phyloP scores from a whole-genome alignment of 305 asterid genomes.

The Striga hermonthica region DNA sequence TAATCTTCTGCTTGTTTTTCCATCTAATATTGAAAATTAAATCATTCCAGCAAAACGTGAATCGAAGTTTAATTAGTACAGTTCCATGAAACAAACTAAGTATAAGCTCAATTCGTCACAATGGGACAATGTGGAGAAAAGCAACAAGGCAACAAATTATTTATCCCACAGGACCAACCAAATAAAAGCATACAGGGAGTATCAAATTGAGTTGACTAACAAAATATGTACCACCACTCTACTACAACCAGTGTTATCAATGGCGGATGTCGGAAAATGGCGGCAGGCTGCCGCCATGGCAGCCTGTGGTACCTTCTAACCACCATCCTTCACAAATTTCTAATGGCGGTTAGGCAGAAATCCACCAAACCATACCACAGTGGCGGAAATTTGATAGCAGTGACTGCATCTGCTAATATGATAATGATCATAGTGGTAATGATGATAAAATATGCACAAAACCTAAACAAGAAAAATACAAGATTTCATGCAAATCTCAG shows the following conservation, averaged over 20 bases:
- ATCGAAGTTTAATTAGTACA: slow-evolving; percentile 20
- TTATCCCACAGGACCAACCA: slow-evolving; percentile 26
- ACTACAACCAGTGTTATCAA: too few species aligned
- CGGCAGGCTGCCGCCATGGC: too few species aligned
- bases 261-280: too few species aligned
- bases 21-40: slow-evolving; percentile 48
- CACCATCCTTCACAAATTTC: too few species aligned
- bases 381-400: too few species aligned
- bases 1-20: slow-evolving; percentile 57
- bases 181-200: slow-evolving; percentile 19
- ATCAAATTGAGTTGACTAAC: slow-evolving; percentile 11
- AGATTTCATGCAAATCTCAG: slow-evolving; percentile 7
- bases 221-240: neutral
- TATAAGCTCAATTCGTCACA: neutral
- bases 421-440: too few species aligned
- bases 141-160: slow-evolving; percentile 5
- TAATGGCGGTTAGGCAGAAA: too few species aligned
- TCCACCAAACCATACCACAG: too few species aligned
- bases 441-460: slow-evolving; percentile 2
- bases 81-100: slow-evolving; percentile 14
- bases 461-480: slow-evolving; percentile 14
- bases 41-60: slow-evolving; percentile 18
- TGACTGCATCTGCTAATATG: too few species aligned
- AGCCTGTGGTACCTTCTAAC: too few species aligned
- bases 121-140: slow-evolving; percentile 9